These are phyloP conservation scores for Nitzschia palea DNA, from an alignment of 108 stramenopile genomes.

Conservation along the genomic window DNA sequence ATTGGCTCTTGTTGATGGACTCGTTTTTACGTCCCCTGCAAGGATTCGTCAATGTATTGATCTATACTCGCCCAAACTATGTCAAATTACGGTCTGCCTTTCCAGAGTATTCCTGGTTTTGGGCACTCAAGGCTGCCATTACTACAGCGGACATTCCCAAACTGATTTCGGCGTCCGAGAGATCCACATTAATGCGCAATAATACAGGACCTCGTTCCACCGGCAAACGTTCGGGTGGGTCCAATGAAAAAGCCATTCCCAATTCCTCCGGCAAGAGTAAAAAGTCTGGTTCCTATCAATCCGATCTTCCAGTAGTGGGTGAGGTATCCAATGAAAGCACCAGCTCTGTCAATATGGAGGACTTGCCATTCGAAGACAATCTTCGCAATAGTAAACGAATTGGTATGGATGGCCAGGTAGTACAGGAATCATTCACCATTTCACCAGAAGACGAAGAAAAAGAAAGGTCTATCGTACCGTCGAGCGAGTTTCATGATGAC, in stretches of 20 bases:
- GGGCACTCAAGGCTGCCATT: neutral
- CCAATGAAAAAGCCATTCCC: neutral
- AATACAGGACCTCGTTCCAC: too few relatives aligned
- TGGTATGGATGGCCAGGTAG: too few relatives aligned
- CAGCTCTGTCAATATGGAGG: too few relatives aligned
- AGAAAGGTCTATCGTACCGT: too few relatives aligned
- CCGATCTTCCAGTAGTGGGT: neutral
- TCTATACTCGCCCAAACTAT: constrained; percentile 38
- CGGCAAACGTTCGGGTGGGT: neutral
- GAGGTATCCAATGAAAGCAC: neutral
- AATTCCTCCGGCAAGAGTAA: neutral
- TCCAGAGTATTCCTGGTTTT: neutral
- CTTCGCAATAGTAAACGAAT: too few relatives aligned
- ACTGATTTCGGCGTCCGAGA: neutral
- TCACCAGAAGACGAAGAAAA: too few relatives aligned
- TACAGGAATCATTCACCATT: too few relatives aligned
- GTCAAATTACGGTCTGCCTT: neutral
- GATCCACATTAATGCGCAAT: too few relatives aligned
- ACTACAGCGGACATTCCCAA: neutral
- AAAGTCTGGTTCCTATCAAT: neutral
- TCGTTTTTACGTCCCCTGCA: constrained; percentile 28
- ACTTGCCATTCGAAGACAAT: too few relatives aligned
- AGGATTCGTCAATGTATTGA: constrained; percentile 42
- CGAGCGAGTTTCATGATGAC: too few relatives aligned
- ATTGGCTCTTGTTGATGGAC: neutral